These are phyloP conservation scores for Pseudogymnoascus sp. DNA, from an alignment of 2,329 filamentous ascomycete genomes.

Conservation along the genomic window DNA sequence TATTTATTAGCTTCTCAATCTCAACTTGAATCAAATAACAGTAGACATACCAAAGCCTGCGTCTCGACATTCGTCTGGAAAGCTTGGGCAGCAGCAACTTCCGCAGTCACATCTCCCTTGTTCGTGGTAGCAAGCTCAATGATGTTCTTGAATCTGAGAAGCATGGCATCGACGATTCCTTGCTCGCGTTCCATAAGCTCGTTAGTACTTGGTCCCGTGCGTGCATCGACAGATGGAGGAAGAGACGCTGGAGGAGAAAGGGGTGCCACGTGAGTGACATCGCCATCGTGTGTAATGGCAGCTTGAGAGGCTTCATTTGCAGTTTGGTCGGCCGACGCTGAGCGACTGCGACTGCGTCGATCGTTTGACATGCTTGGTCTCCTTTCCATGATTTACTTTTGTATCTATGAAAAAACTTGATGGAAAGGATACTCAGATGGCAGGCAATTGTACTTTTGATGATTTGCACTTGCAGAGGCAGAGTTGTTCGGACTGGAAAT, in stretches of 20 bases:
- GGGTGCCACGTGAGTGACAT: background rate
- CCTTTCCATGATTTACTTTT: background rate
- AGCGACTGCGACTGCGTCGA: background rate
- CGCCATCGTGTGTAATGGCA: background rate
- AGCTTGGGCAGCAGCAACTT: slow-evolving; percentile 26
- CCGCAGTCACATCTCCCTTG: slow-evolving; percentile 24
- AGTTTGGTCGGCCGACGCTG: background rate
- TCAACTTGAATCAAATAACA: slow-evolving; percentile 3
- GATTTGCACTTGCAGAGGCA: background rate
- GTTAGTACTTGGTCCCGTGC: slow-evolving; percentile 14
- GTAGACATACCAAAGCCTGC: slow-evolving; percentile 24
- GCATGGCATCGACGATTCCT: slow-evolving; percentile 38
- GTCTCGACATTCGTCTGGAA: slow-evolving; percentile 30
- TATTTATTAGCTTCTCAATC: background rate
- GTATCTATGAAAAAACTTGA: background rate
- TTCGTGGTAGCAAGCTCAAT: slow-evolving; percentile 26
- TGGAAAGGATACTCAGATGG: background rate
- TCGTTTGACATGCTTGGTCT: background rate
- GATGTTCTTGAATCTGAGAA: slow-evolving; percentile 40
- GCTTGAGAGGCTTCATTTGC: slow-evolving; percentile 2
- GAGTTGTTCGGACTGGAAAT: background rate
- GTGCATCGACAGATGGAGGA: background rate
- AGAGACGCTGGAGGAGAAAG: background rate
- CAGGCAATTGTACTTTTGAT: background rate
- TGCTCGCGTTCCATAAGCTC: slow-evolving; percentile 39